Base-by-base conservation (phyloP, 768 basidiomycete genomes). In the Russula sp. region DNA sequence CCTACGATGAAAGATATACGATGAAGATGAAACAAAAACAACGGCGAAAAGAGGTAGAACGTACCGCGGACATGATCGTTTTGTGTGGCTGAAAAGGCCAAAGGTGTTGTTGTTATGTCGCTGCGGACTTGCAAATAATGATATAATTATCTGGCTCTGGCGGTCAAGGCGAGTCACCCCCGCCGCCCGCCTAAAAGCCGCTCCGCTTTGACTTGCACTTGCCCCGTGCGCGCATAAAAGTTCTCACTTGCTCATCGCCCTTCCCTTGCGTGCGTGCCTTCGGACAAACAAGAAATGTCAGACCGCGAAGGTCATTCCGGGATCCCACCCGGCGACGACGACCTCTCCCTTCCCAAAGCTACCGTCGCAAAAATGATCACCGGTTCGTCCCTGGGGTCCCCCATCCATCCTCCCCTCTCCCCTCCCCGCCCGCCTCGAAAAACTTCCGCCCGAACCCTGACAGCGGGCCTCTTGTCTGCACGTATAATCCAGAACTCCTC, bases 281-380 rank as follows among this genome's bases (percentile, higher is more conserved):
- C 42, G 42, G 42, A 44, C 27, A 27, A 27, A 16, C n/a, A 55
- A 61, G 74, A 64, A 68, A 97, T 98, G 94, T 95, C 94, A 45
- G 94, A 96, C 81, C 82, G 87, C 63, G 94, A 95, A 76, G 93
- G 88, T 37, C 84, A 84, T 71, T 76, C 84, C 37, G 81, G 82
- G 22, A 75, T 79, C 50, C 86, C 82, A 16, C 80, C 84, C 4
- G 77, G 79, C n/a, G 95, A 97, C 69, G 96, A 98, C 50, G 96
- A 98, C 69, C 81, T 98, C 66, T 91, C 93, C 27, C 76, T 99
- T 53, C 97, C 97, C 14, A 97, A 98, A 74, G 97, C 97, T 14
- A 98, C 97, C 3, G 94, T 99, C 34, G 84, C 92, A 65, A 99
- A 98, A 79, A 92, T 98, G 85, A 95, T 99, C 68, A 78, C 84